These are phyloP conservation scores for Corynascus novoguineensis DNA, from an alignment of 495 filamentous ascomycete species.

Conservation along the genomic window DNA sequence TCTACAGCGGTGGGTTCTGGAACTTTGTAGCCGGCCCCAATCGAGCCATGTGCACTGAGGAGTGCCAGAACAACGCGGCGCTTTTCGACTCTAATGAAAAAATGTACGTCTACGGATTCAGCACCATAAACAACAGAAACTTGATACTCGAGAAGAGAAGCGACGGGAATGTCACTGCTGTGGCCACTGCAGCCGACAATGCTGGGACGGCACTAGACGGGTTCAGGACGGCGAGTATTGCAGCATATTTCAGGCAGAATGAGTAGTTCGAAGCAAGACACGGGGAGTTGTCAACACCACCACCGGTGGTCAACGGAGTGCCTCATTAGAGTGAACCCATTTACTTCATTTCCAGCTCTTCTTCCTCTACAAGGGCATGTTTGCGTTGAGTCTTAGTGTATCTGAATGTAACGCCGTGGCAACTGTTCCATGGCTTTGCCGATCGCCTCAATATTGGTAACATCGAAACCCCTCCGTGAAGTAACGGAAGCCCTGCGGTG, in stretches of 20 bases:
- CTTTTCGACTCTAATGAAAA: conserved; percentile 32
- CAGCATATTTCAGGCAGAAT: neutral
- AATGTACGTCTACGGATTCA: conserved; percentile 44
- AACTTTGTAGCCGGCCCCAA: neutral
- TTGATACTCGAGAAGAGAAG: conserved; percentile 33
- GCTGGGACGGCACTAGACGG: neutral
- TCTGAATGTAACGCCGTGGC: too few relatives aligned
- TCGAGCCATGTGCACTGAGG: neutral
- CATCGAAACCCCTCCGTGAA: too few relatives aligned
- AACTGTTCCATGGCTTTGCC: too few relatives aligned
- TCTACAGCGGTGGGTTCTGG: neutral
- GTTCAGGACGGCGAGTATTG: neutral
- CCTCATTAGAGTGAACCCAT: too few relatives aligned
- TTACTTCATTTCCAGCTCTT: too few relatives aligned
- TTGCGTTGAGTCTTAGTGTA: too few relatives aligned
- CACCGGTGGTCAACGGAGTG: too few relatives aligned
- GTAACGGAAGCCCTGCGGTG: too few relatives aligned
- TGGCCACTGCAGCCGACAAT: neutral
- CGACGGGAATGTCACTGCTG: neutral
- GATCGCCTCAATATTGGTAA: too few relatives aligned
- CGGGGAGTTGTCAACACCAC: too few relatives aligned
- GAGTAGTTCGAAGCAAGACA: too few relatives aligned
- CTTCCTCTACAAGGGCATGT: too few relatives aligned
- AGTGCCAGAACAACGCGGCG: neutral
- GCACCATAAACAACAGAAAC: conserved; percentile 40